Percentiles rank a stretch among this genome's conserved stretches.
These are phyloP conservation scores for Moesziomyces sp. DNA, from an alignment of 1,284 basidiomycete species.

Conservation along the genomic window DNA sequence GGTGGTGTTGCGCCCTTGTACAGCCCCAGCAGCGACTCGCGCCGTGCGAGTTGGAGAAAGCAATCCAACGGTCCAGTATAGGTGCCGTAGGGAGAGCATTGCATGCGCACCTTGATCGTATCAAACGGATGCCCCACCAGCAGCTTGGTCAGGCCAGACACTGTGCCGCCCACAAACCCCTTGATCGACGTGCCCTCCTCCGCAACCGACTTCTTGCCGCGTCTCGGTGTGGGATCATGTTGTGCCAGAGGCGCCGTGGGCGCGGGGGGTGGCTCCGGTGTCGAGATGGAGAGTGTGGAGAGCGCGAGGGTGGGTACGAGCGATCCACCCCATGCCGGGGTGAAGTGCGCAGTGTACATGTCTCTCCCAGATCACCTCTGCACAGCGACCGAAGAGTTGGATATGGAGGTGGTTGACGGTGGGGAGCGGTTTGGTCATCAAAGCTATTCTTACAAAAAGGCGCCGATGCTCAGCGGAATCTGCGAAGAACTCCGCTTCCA, in stretches of 20 bases:
- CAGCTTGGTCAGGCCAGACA: slow-evolving; percentile 69
- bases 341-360: slow-evolving; percentile 29
- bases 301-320: slow-evolving; percentile 15
- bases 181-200: slow-evolving; percentile 50
- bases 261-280: slow-evolving; percentile 32
- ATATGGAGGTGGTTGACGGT: not conserved
- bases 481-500: not conserved
- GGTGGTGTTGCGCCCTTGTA: slow-evolving; percentile 74
- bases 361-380: not conserved
- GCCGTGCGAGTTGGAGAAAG: slow-evolving; percentile 74
- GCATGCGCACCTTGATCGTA: slow-evolving; percentile 80
- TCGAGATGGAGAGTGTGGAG: slow-evolving; percentile 1
- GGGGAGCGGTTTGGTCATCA: not conserved
- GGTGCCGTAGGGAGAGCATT: slow-evolving; percentile 78
- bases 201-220: not conserved
- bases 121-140: slow-evolving; percentile 72
- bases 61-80: slow-evolving; percentile 78
- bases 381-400: no score
- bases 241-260: slow-evolving; percentile 14
- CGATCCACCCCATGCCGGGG: slow-evolving; percentile 20
- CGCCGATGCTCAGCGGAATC: not conserved
- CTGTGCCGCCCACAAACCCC: slow-evolving; percentile 68
- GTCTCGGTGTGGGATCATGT: not conserved
- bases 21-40: slow-evolving; percentile 71
- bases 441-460: not conserved